Percentiles rank a stretch among this genome's conserved stretches.
Conservation (phyloP, 345 rosid genomes). For the Rhodamnia argentea region DNA sequence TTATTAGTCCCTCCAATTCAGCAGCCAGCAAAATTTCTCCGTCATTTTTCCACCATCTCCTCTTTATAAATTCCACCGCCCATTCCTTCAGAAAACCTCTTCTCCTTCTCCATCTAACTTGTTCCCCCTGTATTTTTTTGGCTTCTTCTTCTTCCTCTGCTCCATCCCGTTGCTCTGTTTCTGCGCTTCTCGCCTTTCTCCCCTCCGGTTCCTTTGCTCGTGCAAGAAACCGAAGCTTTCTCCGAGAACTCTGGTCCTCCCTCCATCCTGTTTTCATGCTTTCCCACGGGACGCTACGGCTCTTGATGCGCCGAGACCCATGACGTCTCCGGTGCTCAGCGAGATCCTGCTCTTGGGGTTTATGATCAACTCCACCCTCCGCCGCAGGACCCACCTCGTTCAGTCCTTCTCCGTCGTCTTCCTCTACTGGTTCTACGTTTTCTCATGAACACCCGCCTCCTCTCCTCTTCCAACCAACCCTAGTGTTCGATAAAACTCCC, state of each 20-base stretch:
- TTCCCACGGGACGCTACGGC: not conserved
- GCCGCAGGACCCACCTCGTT: slow-evolving; percentile 41
- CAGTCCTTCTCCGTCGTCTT: slow-evolving; percentile 54
- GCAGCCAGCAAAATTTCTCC: not conserved
- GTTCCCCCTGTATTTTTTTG: not conserved
- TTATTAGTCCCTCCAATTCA: not conserved
- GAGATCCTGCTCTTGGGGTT: slow-evolving; percentile 28
- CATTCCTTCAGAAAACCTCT: slow-evolving; percentile 9
- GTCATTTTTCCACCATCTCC: not conserved
- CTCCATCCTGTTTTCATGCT: not conserved
- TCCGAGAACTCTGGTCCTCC: not conserved
- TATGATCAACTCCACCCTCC: slow-evolving; percentile 30
- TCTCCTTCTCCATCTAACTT: not conserved
- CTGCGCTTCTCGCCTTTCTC: not conserved
- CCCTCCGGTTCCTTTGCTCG: not conserved
- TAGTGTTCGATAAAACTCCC: not conserved
- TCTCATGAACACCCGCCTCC: slow-evolving; percentile 18
- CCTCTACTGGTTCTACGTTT: slow-evolving; percentile 47
- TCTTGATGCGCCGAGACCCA: not conserved
- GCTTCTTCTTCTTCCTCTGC: not conserved
- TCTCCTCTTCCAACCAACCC: not conserved
- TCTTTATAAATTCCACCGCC: slow-evolving; percentile 13
- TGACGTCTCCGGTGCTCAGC: slow-evolving; percentile 42
- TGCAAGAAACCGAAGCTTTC: not conserved
- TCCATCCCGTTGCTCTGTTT: not conserved